Percentiles rank a stretch among this genome's conserved stretches.
Conservation (phyloP, 805 yeast species). For the Ogataea henricii region DNA sequence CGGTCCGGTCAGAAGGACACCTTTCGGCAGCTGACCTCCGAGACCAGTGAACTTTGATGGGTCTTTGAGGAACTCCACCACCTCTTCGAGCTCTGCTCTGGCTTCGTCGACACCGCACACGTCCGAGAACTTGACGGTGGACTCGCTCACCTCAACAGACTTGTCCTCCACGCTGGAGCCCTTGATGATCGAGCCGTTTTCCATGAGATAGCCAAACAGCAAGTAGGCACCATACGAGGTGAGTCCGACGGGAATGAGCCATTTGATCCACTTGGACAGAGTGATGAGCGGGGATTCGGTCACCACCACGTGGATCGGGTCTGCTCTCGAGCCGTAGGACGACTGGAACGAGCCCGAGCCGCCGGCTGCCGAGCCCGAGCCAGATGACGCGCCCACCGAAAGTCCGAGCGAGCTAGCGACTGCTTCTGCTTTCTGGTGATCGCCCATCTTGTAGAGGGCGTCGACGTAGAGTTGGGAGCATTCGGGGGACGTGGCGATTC, state of each 20-base stretch:
- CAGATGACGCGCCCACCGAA: conserved; percentile 31
- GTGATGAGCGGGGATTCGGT: conserved; percentile 81
- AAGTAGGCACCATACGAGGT: conserved; percentile 79
- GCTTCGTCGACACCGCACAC: conserved; percentile 99
- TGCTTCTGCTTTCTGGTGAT: conserved; percentile 73
- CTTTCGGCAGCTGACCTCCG: conserved; percentile 97
- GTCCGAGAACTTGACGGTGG: conserved; percentile 80
- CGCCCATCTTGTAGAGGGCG: conserved; percentile 79
- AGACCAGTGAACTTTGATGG: conserved; percentile 94
- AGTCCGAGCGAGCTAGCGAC: conserved; percentile 49
- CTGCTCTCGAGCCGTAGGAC: conserved; percentile 61
- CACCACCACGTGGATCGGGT: conserved; percentile 92
- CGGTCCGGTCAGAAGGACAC: conserved; percentile 95
- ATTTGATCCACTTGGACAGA: conserved; percentile 82
- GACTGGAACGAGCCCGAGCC: conserved; percentile 15
- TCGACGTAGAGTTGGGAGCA: conserved; percentile 78
- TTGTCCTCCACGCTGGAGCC: conserved; percentile 28
- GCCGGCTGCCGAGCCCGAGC: conserved; percentile 19
- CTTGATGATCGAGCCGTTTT: conserved; percentile 65
- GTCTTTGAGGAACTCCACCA: conserved; percentile 95
- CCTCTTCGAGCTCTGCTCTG: conserved; percentile 93
- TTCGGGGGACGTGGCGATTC: conserved; percentile 81
- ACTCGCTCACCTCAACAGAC: conserved; percentile 26
- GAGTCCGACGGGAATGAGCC: conserved; percentile 81
- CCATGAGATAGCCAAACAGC: conserved; percentile 77